Evolutionary conservation across 129 eudicot species (phyloP).

Genomic region (Glebionis coronaria): DNA sequence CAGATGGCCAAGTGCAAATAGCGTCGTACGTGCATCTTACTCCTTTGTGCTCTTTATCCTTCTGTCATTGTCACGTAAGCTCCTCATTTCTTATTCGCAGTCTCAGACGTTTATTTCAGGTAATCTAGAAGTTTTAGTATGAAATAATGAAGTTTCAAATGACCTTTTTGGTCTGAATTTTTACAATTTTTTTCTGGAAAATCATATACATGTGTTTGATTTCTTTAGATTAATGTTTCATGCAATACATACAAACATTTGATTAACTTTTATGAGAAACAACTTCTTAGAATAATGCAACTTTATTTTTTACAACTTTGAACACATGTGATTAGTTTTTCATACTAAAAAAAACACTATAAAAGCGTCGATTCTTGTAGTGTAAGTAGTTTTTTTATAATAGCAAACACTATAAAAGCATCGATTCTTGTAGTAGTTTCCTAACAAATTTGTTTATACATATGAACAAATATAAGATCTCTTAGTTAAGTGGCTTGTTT

Average conservation of each 20-base stretch:
- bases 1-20: constrained; percentile 39
- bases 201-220: too few species aligned
- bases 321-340: not conserved
- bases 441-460: too few species aligned
- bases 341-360: too few species aligned
- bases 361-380: too few species aligned
- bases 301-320: not conserved
- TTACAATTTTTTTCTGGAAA: not conserved
- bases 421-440: too few species aligned
- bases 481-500: too few species aligned
- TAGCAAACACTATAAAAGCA: too few species aligned
- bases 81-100: not conserved
- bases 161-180: not conserved
- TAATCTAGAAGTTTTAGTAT: not conserved
- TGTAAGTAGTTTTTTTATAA: too few species aligned
- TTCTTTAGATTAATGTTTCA: too few species aligned
- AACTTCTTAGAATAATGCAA: not conserved
- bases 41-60: constrained; percentile 63
- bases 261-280: not conserved
- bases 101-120: not conserved
- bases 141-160: not conserved
- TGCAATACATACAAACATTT: not conserved
- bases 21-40: constrained; percentile 36
- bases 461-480: too few species aligned
- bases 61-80: constrained; percentile 44